These are phyloP conservation scores for Pyrenophora graminea DNA, from an alignment of 2,329 filamentous ascomycete genomes.

Conservation along the genomic window DNA sequence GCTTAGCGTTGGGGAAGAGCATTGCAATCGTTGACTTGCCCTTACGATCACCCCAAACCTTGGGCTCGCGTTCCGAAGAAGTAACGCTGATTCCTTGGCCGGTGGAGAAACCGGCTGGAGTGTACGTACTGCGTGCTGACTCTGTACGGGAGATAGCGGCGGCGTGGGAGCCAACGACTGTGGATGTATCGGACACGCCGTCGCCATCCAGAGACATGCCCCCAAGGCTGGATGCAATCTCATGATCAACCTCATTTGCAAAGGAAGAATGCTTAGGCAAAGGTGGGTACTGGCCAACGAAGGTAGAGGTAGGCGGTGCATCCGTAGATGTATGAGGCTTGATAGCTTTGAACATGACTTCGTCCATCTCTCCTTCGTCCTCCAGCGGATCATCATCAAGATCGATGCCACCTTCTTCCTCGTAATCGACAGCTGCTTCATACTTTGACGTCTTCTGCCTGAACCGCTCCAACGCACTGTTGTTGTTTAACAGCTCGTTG, in stretches of 20 bases:
- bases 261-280: constrained; percentile 18
- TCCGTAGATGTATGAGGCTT: constrained; percentile 23
- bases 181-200: constrained; percentile 11
- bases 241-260: neutral
- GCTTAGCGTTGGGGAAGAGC: constrained; percentile 46
- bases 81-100: neutral
- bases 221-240: constrained; percentile 16
- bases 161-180: constrained; percentile 10
- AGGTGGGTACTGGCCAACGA: constrained; percentile 23
- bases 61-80: constrained; percentile 17
- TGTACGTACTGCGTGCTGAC: neutral
- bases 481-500: constrained; percentile 35
- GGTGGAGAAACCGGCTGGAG: neutral
- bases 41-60: constrained; percentile 28
- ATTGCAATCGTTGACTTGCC: constrained; percentile 27
- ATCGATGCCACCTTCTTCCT: constrained; percentile 33
- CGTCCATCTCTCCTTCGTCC: constrained; percentile 22
- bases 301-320: neutral
- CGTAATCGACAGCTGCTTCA: constrained; percentile 34
- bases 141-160: neutral
- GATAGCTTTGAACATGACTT: constrained; percentile 30
- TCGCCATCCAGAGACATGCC: constrained; percentile 22
- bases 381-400: constrained; percentile 23
- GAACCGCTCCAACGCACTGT: constrained; percentile 26
- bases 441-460: constrained; percentile 35